A percentile compares a stretch with the other conserved stretches of the same genome.
Conservation (phyloP, 2,329 filamentous ascomycete species). For the Phyllosticta citriasiana region DNA sequence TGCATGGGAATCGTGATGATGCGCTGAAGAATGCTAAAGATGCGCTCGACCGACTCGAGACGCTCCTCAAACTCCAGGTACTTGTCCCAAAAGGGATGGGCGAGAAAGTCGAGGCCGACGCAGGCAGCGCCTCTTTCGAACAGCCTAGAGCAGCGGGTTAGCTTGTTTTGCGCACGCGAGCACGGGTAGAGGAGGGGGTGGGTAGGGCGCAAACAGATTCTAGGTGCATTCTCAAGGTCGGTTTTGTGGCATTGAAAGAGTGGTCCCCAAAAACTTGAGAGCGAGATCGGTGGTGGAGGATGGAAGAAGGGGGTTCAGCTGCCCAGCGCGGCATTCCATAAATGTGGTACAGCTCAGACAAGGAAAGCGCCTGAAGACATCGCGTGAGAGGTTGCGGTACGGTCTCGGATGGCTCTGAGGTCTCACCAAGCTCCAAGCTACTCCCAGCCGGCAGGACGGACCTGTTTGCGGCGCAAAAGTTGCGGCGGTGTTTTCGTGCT, state of each 20-base stretch:
- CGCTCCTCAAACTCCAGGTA: slow-evolving; percentile 96
- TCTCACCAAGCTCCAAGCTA: slow-evolving; percentile 15
- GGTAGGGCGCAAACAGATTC: slow-evolving; percentile 34
- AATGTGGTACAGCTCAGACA: slow-evolving; percentile 26
- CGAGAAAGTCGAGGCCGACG: slow-evolving; percentile 86
- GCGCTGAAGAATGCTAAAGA: slow-evolving; percentile 73
- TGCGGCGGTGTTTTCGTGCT: slow-evolving; percentile 5
- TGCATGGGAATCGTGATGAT: slow-evolving; percentile 89
- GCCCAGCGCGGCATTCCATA: slow-evolving; percentile 10
- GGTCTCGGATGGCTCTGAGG: slow-evolving; percentile 15
- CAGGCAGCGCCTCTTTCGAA: slow-evolving; percentile 81
- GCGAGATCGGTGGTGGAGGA: slow-evolving; percentile 8
- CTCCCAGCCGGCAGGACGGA: slow-evolving; percentile 4
- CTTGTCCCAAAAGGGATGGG: slow-evolving; percentile 97
- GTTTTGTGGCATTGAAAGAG: neutral
- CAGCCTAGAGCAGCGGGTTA: slow-evolving; percentile 50
- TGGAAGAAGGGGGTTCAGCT: slow-evolving; percentile 2
- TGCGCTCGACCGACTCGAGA: slow-evolving; percentile 70
- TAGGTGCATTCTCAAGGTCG: slow-evolving; percentile 7
- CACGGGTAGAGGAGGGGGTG: slow-evolving; percentile 21
- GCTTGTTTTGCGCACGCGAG: slow-evolving; percentile 16
- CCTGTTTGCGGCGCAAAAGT: slow-evolving; percentile 3
- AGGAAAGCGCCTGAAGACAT: slow-evolving; percentile 36
- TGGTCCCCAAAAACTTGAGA: slow-evolving; percentile 2
- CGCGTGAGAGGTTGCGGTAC: slow-evolving; percentile 12